Percentiles rank a stretch among this genome's conserved stretches.
phyloP scores from a whole-genome alignment of 1,139 yeast species.

The Kodamaea plutei region DNA sequence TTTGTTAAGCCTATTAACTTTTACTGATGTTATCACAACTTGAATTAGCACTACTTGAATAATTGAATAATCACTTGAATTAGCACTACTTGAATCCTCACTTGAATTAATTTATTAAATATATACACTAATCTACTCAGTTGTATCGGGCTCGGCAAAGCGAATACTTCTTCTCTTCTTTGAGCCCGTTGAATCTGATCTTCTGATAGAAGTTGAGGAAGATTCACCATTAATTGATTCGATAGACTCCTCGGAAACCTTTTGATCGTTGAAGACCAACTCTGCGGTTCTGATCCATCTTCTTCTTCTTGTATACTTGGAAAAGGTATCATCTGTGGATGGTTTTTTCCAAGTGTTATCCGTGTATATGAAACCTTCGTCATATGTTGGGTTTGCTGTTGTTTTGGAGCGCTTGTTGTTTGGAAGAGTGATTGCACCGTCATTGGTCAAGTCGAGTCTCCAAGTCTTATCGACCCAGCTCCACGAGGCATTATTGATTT shows the following conservation, averaged over 20 bases:
- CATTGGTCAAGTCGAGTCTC: constrained; percentile 85
- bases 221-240: constrained; percentile 2
- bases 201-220: constrained; percentile 7
- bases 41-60: too few relatives aligned
- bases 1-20: too few relatives aligned
- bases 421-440: constrained; percentile 74
- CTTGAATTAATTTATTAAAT: too few relatives aligned
- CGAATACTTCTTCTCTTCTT: constrained; percentile 35
- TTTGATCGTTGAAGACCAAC: constrained; percentile 44
- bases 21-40: too few relatives aligned
- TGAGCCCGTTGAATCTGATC: constrained; percentile 9
- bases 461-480: constrained; percentile 92
- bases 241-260: constrained; percentile 7
- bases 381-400: constrained; percentile 70
- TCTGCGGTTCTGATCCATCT: constrained; percentile 97
- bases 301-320: constrained; percentile 89
- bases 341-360: constrained; percentile 96
- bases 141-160: too few relatives aligned
- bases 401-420: constrained; percentile 61
- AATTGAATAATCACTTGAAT: too few relatives aligned
- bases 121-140: too few relatives aligned
- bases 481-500: constrained; percentile 73
- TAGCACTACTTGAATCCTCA: too few relatives aligned
- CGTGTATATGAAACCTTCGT: constrained; percentile 83
- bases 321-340: constrained; percentile 78